Conservation (phyloP, 345 rosid genomes). For the Populus ilicifolia region DNA sequence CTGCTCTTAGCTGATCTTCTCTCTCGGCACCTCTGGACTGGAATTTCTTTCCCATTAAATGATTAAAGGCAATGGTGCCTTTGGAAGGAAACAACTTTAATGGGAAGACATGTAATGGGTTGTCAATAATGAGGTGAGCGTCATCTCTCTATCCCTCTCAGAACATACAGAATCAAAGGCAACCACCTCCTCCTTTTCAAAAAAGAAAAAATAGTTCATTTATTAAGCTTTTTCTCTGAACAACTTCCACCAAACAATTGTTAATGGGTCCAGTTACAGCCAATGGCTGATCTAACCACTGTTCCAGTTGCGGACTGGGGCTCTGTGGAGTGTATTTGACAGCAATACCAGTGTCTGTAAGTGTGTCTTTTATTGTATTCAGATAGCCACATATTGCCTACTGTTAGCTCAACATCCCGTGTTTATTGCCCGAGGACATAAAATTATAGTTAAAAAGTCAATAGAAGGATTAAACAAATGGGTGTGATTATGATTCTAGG, state of each 20-base stretch:
- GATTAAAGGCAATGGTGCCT: slow-evolving; percentile 38
- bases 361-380: background rate
- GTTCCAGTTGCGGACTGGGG: background rate
- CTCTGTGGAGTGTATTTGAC: background rate
- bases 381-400: background rate
- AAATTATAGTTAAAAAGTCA: background rate
- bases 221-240: background rate
- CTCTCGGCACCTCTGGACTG: slow-evolving; percentile 1
- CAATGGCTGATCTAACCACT: background rate
- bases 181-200: background rate
- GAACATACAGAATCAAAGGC: background rate
- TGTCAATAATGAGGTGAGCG: slow-evolving; percentile 25
- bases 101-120: slow-evolving; percentile 17
- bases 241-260: slow-evolving; percentile 18
- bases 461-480: slow-evolving; percentile 1
- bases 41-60: slow-evolving; percentile 15
- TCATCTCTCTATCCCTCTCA: slow-evolving; percentile 5
- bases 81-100: slow-evolving; percentile 41
- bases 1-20: slow-evolving; percentile 12
- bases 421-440: background rate
- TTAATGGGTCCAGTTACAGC: slow-evolving; percentile 24
- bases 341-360: background rate
- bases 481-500: slow-evolving; percentile 13
- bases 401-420: background rate
- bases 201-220: background rate